Evolutionary conservation across 768 basidiomycete species (phyloP).

Genomic region (Heimioporus sp.): DNA sequence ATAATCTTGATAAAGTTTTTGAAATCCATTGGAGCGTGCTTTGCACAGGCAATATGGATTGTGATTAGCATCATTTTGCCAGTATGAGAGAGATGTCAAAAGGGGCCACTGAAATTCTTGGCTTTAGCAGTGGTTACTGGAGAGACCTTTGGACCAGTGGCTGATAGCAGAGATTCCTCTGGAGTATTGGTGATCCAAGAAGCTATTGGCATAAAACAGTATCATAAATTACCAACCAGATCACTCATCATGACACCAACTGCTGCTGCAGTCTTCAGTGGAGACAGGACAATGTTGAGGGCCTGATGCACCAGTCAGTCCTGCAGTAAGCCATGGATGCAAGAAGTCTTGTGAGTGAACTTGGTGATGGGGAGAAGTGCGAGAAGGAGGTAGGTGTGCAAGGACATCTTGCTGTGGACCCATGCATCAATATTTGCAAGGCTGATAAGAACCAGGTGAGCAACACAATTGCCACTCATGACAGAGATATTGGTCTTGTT

Average conservation of each 20-base stretch:
- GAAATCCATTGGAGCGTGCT: neutral
- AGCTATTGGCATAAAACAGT: neutral
- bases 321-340: neutral
- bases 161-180: neutral
- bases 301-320: neutral
- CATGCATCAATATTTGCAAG: conserved; percentile 9
- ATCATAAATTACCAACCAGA: neutral
- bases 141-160: conserved; percentile 23
- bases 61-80: neutral
- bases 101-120: conserved; percentile 30
- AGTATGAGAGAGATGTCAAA: conserved; percentile 24
- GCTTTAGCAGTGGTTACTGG: conserved; percentile 29
- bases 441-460: conserved; percentile 10
- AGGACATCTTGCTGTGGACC: neutral
- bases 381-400: conserved; percentile 8
- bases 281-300: neutral
- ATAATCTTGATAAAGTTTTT: neutral
- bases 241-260: neutral
- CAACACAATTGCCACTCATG: neutral
- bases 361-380: conserved; percentile 5
- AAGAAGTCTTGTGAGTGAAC: conserved; percentile 5
- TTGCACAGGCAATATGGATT: neutral
- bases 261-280: neutral
- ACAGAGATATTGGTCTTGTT: neutral
- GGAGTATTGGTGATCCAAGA: neutral